These are phyloP conservation scores for Gremmenia infestans DNA, from an alignment of 2,329 filamentous ascomycete genomes.

Conservation along the genomic window DNA sequence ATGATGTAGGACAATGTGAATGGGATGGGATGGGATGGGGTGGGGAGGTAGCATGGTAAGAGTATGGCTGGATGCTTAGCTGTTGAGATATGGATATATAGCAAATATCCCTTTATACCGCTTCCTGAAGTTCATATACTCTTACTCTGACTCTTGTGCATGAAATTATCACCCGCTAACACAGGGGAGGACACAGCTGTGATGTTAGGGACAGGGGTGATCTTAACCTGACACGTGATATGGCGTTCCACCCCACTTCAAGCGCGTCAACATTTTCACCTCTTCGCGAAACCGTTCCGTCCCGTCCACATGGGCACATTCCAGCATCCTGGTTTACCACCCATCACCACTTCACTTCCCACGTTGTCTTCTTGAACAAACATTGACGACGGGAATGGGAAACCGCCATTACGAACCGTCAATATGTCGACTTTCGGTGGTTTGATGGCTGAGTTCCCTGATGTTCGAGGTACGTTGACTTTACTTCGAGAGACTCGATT, in stretches of 20 bases:
- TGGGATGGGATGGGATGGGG: no score
- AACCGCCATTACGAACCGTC: neutral
- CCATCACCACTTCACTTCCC: neutral
- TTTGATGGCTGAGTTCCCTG: slow-evolving; percentile 69
- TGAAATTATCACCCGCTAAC: no score
- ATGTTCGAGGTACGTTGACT: slow-evolving; percentile 56
- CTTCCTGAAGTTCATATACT: no score
- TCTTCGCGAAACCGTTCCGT: neutral
- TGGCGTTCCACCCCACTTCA: neutral
- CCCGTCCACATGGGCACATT: neutral
- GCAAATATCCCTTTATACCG: no score
- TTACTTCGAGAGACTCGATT: neutral
- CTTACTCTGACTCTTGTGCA: no score
- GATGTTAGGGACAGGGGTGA: no score
- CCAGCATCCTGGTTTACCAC: neutral
- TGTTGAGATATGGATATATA: no score
- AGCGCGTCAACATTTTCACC: no score
- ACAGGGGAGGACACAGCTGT: no score
- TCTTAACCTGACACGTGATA: neutral
- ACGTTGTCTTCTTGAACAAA: neutral
- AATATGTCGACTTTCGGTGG: slow-evolving; percentile 76
- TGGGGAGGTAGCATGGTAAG: no score
- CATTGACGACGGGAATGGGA: neutral
- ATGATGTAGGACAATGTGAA: no score
- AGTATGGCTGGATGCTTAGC: no score